Evolutionary conservation across 2,329 filamentous ascomycete species (phyloP).

Genomic region (Neodidymelliopsis sp.): DNA sequence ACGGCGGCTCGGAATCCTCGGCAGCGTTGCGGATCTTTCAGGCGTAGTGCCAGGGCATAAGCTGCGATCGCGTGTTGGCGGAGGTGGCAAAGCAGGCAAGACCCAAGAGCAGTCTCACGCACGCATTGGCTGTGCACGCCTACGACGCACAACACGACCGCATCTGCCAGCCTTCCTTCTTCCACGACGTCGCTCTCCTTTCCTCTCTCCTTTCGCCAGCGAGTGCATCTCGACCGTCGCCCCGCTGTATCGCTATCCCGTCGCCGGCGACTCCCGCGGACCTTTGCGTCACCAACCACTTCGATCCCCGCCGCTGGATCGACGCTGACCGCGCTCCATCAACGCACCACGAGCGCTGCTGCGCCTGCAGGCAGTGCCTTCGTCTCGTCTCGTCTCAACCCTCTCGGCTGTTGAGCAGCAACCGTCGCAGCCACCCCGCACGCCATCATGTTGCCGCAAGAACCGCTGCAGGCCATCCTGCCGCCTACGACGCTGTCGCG

Average conservation of each 20-base stretch:
- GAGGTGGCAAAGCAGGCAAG: constrained; percentile 31
- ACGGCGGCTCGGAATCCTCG: constrained; percentile 22
- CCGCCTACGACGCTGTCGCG: constrained; percentile 44
- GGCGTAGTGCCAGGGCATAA: constrained; percentile 5
- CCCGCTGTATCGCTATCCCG: constrained; percentile 19
- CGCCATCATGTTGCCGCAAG: constrained; percentile 44
- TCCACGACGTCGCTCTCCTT: constrained; percentile 18
- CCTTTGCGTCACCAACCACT: constrained; percentile 30
- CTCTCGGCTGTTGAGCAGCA: constrained; percentile 7
- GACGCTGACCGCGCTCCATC: constrained; percentile 12
- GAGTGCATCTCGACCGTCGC: constrained; percentile 1
- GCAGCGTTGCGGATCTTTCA: constrained; percentile 21
- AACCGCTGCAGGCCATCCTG: constrained; percentile 35
- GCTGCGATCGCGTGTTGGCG: constrained; percentile 23
- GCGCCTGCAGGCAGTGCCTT: constrained; percentile 28
- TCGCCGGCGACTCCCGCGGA: constrained; percentile 22
- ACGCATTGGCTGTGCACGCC: constrained; percentile 20
- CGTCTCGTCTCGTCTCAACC: constrained; percentile 2
- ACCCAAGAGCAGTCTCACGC: constrained; percentile 26
- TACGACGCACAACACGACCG: constrained; percentile 19
- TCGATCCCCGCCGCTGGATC: constrained; percentile 27
- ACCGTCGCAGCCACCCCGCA: constrained; percentile 5
- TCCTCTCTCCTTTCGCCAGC: constrained; percentile 16
- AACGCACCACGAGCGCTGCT: constrained; percentile 29
- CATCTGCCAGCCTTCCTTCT: constrained; percentile 15